Base-by-base conservation (phyloP, 148 eudicot genomes). In the Cornus controversa region DNA sequence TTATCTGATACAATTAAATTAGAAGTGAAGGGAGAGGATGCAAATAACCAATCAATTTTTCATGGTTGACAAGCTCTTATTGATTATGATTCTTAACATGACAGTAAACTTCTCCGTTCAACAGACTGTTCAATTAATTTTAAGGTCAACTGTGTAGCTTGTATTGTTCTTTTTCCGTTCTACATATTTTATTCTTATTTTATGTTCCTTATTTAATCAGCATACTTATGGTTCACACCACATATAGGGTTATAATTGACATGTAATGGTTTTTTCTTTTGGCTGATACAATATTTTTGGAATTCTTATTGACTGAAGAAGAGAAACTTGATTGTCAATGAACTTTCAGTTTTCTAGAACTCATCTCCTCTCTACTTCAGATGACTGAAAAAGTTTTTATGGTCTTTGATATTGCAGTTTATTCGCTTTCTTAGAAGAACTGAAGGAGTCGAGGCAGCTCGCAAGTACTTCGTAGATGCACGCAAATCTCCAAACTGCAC, bases 371-470 rank as follows among this genome's bases (percentile, higher is more conserved):
- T 37, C 5, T 36, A 24, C 64, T 75, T 66, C 40, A 26, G 7
- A 66, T 26, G 71, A 66, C 42, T 66, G 72, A 42, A 40, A 68
- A 11, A 68, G 60, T 40, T 66, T 60, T 78, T 83, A 57, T 83
- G 76, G n/a, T 87, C 69, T 80, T 80, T 89, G 73, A 42, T 69
- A 60, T 70, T 88, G 82, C 87, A 96, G 99, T 96, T 86, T 83
- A 92, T 96, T 66, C 91, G 94, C 74, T 96, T 96, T 87, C 87
- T 96, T 79, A 89, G 99, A 89, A 92, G 99, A 91, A 90, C 95
- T 28, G 99, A 96, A 85, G 99, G 99, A 69, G 90, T 92, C 72
- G 99, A 96, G 85, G 94, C 98, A 67, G 97, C 99, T 62, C 92
- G 98, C 50, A 96, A 89, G 85, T 93, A 88, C 88, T 96, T 96